Evolutionary conservation across 805 yeast species (phyloP), one percentile per base, ranked within the genome.

Genomic region (Lachancea sp.): DNA sequence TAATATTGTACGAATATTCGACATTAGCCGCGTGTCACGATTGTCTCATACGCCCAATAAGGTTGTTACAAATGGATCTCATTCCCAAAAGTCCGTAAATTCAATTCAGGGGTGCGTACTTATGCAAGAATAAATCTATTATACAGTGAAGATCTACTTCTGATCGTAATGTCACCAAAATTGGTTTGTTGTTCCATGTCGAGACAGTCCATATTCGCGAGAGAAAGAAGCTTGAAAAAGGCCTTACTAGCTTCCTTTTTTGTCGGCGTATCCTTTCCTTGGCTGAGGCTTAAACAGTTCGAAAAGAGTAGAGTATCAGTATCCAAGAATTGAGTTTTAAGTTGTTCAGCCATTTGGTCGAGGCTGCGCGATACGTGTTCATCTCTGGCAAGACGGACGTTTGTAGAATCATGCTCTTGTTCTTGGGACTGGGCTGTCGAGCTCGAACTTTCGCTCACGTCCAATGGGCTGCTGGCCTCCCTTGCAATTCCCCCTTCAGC

Each of bases 201-300:
- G 34, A 88, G 65, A 40, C 90, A 80, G 50, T 82, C 88, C 33
- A 77, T 70, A 5, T 92, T 80, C 2, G 94, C 94, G 42, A 88
- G 68, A 3, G 87, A 90, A 50, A 88, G 68, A 56, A 88, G 59
- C 57, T 88, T 95, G 53, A 87, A 88, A 61, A 88, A 88, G 40
- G 84, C 47, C 29, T 44, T 49, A 39, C 61, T 51, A 2, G 60
- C 65, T 31, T 53, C 58, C 12, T 37, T 41, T 42, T 44, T 58
- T 8, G 58, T 45, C 8, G 47, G 40, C 29, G 33, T n/a, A 29
- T 31, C 24, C 23, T 20, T 28, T 35, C 24, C 21, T 42, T 44
- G 26, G 35, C 39, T 13, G 31, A 11, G 11, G 3, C 20, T n/a
- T 19, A 30, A n/a, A 18, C 35, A 37, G 8, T 12, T 23, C 12